phyloP scores from a whole-genome alignment of 345 rosid species.

The Eucalyptus coolabah region DNA sequence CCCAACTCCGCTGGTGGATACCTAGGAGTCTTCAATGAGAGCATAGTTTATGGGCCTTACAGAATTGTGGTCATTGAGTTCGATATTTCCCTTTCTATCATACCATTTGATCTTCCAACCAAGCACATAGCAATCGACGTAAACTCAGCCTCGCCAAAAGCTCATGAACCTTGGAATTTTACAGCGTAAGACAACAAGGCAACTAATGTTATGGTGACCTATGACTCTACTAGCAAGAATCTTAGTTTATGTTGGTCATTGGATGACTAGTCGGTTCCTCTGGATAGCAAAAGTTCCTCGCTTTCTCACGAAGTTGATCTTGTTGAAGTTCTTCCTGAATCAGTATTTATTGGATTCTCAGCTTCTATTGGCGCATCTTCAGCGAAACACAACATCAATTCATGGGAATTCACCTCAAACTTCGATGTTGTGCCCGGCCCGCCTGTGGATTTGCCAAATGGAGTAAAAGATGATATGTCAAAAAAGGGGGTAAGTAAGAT shows the following conservation, averaged over 20 bases:
- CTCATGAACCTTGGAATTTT: not conserved
- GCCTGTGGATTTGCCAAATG: fast-evolving
- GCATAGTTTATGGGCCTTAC: not conserved
- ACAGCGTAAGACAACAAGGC: not conserved
- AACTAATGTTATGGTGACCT: not conserved
- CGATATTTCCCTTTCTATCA: fast-evolving
- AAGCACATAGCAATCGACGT: not conserved
- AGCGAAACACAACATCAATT: not conserved
- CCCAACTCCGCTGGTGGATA: not conserved
- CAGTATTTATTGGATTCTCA: not conserved
- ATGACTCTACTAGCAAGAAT: not conserved
- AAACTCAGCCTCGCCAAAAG: not conserved
- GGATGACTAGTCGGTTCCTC: not conserved
- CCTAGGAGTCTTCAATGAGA: not conserved
- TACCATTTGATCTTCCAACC: no score
- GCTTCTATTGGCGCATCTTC: fast-evolving
- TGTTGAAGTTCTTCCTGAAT: not conserved
- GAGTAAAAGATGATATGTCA: fast-evolving
- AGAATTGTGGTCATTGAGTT: not conserved
- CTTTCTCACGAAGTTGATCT: not conserved
- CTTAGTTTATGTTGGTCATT: not conserved
- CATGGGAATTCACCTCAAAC: not conserved
- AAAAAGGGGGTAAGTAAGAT: not conserved
- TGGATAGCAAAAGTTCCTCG: not conserved
- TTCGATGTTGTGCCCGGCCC: fast-evolving